Evolutionary conservation across 768 basidiomycete genomes (phyloP), one percentile per base, ranked within the genome.

Genomic region (Termitomyces sp.): DNA sequence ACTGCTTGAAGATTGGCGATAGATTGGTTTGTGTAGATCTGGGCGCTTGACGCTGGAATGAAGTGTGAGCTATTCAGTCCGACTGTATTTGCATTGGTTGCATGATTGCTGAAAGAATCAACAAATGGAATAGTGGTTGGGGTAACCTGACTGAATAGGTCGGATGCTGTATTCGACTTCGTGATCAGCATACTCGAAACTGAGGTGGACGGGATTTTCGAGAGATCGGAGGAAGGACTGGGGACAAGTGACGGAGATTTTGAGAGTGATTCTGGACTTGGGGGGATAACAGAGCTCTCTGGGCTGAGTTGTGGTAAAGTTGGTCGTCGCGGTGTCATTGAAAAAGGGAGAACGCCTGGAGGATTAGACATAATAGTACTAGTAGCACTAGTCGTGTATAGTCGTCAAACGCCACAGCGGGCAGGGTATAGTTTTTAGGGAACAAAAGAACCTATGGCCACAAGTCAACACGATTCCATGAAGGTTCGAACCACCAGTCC

Each of bases 1-100:
- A 87, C 72, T 16, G 77, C 63, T 35, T 65, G 63, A 40, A 70
- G 60, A 36, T 67, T 54, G n/a, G 67, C 52, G 32, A 56, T 65
- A 40, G n/a, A 55, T 38, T 66, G 38, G 52, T 55, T 60, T 26
- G 64, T 52, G n/a, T 70, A 63, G 32, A 67, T 69, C 56, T 68
- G 61, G 18, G 63, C 62, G 32, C 66, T 67, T 30, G 68, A 64
- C 40, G 62, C 63, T 24, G 66, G 60, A 46, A 67, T 53, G 44
- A 62, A 50, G 13, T 62, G 55, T 35, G 68, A 38, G 45, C 33
- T 47, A 43, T 44, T 35, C 9, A 62, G 61, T 55, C 60, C 56
- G 40, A 65, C 52, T 14, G 62, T 53, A 50, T 65, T 55, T 7
- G 64, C 57, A 47, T 48, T 56, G 47, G 64, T 49, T 41, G 68